Conservation (phyloP, 2,329 filamentous ascomycete species). For the Paecilomyces dactylethromorphus region DNA sequence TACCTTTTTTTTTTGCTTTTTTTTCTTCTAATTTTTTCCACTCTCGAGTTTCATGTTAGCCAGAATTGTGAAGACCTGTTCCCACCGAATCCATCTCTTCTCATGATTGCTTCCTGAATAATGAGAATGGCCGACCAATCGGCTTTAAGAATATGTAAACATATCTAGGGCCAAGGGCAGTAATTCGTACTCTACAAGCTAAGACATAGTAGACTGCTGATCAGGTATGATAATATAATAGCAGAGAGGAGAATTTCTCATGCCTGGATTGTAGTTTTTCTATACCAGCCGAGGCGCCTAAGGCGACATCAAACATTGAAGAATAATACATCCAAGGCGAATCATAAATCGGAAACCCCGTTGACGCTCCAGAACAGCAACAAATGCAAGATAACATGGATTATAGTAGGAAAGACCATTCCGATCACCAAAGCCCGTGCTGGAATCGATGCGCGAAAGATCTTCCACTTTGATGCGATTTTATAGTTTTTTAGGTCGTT, state of each 20-base stretch:
- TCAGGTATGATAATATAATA: neutral
- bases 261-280: neutral
- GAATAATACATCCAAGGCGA: constrained; percentile 5
- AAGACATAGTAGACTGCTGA: neutral
- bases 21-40: too few species aligned
- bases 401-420: neutral
- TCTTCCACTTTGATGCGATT: neutral
- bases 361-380: neutral
- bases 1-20: too few species aligned
- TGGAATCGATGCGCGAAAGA: neutral
- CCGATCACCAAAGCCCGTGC: neutral
- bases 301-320: neutral
- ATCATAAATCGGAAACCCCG: neutral
- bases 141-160: too few species aligned
- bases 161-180: too few species aligned
- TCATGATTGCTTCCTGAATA: too few species aligned
- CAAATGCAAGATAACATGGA: neutral
- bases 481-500: neutral
- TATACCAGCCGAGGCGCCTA: neutral
- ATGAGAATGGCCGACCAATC: too few species aligned
- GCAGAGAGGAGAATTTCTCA: constrained; percentile 6
- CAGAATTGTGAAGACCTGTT: too few species aligned
- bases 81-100: too few species aligned
- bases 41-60: too few species aligned
- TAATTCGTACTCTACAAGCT: too few species aligned